These are phyloP conservation scores for Fusarium solani-melongenae DNA, from an alignment of 2,329 filamentous ascomycete genomes.

Conservation along the genomic window DNA sequence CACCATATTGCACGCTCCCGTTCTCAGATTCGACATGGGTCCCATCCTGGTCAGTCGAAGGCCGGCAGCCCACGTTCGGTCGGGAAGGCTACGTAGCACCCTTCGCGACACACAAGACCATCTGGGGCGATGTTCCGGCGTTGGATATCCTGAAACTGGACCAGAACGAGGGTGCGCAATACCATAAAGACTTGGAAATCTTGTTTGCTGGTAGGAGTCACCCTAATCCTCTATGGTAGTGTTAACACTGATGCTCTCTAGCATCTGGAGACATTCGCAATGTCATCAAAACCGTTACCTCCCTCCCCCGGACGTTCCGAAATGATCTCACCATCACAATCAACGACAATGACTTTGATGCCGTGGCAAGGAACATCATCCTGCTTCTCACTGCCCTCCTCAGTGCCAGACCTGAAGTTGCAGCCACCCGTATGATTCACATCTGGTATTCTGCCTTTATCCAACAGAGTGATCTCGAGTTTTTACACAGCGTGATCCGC, in stretches of 20 bases:
- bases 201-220: constrained; percentile 11
- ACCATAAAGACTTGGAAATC: neutral
- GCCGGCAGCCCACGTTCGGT: neutral
- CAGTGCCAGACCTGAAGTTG: neutral
- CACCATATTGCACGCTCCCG: neutral
- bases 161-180: constrained; percentile 8
- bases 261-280: constrained; percentile 21
- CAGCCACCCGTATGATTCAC: constrained; percentile 12
- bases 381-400: constrained; percentile 6
- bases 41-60: neutral
- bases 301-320: neutral
- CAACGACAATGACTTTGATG: constrained; percentile 15
- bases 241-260: neutral
- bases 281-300: constrained; percentile 8
- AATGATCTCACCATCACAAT: neutral
- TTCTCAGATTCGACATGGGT: neutral
- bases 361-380: constrained; percentile 18
- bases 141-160: constrained; percentile 17
- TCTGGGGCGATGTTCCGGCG: constrained; percentile 14
- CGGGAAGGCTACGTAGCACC: fast-evolving
- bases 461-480: neutral
- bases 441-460: constrained; percentile 22
- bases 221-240: neutral
- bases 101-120: neutral
- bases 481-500: neutral